phyloP scores from a whole-genome alignment of 2,329 filamentous ascomycete species.

The Aspergillus caelatus region DNA sequence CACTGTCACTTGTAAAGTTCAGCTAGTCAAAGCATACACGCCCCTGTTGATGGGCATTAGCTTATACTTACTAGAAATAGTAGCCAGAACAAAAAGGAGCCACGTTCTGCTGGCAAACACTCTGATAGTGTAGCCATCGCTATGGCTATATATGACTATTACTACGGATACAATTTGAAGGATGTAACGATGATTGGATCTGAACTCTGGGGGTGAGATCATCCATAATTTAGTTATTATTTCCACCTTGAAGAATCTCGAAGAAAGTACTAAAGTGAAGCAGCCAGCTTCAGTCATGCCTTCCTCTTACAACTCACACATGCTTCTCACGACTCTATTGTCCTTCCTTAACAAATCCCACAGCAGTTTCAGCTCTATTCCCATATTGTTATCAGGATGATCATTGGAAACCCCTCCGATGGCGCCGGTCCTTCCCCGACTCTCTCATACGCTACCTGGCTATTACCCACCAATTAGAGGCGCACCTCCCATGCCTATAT shows the following conservation, averaged over 20 bases:
- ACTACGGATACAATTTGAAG: no score
- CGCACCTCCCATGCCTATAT: slow-evolving; percentile 23
- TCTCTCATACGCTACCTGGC: slow-evolving; percentile 27
- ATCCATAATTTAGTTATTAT: background rate
- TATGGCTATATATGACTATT: no score
- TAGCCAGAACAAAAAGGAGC: no score
- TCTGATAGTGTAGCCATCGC: no score
- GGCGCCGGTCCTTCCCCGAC: slow-evolving; percentile 33
- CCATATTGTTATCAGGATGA: slow-evolving; percentile 27
- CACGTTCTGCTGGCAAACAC: no score
- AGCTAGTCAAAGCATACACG: no score
- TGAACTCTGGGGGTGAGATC: background rate
- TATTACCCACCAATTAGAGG: slow-evolving; percentile 30
- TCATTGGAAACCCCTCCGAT: slow-evolving; percentile 23
- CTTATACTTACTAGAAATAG: no score
- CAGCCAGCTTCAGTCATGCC: slow-evolving; percentile 1
- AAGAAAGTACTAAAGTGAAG: background rate
- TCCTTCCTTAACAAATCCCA: background rate
- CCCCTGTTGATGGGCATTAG: no score
- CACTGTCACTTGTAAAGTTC: no score
- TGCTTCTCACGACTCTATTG: background rate
- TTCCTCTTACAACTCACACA: background rate
- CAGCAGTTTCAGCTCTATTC: background rate
- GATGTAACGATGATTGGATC: background rate
- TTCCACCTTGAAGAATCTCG: background rate